Conservation (phyloP, 805 yeast species). For the Wickerhamomyces queroliae region DNA sequence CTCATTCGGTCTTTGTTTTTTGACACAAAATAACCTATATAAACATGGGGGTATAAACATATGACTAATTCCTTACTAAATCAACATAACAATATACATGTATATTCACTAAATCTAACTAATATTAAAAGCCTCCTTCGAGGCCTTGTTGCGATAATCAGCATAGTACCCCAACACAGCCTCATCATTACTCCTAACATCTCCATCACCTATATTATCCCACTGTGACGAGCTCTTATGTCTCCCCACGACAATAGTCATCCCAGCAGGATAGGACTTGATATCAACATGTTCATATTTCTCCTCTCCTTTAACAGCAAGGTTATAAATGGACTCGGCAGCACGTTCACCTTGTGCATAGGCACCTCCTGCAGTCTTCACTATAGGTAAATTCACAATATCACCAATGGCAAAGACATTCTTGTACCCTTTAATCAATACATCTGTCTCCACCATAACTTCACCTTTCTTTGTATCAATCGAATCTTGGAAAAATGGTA, state of each 20-base stretch:
- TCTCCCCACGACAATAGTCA: slow-evolving; percentile 23
- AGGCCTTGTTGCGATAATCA: slow-evolving; percentile 22
- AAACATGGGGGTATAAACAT: no score
- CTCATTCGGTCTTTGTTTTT: no score
- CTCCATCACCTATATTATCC: slow-evolving; percentile 23
- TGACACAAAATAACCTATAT: no score
- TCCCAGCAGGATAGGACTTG: slow-evolving; percentile 15
- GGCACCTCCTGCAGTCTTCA: slow-evolving; percentile 38
- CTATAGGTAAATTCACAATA: slow-evolving; percentile 27
- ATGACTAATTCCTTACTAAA: not conserved
- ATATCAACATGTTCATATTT: slow-evolving; percentile 11
- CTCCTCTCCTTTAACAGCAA: slow-evolving; percentile 8
- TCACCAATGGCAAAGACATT: slow-evolving; percentile 35
- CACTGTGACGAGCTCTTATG: slow-evolving; percentile 16
- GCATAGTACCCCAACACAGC: slow-evolving; percentile 23
- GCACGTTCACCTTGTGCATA: slow-evolving; percentile 18
- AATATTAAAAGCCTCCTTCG: slow-evolving; percentile 9
- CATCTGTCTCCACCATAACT: slow-evolving; percentile 20
- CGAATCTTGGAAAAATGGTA: slow-evolving; percentile 17
- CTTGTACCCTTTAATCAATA: slow-evolving; percentile 16
- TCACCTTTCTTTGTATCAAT: slow-evolving; percentile 18
- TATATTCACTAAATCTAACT: slow-evolving; percentile 1
- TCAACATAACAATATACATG: not conserved
- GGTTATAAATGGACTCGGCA: slow-evolving; percentile 14
- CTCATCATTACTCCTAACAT: slow-evolving; percentile 21